Conservation (phyloP, 306 rosid genomes). For the Phaseolus lunatus region DNA sequence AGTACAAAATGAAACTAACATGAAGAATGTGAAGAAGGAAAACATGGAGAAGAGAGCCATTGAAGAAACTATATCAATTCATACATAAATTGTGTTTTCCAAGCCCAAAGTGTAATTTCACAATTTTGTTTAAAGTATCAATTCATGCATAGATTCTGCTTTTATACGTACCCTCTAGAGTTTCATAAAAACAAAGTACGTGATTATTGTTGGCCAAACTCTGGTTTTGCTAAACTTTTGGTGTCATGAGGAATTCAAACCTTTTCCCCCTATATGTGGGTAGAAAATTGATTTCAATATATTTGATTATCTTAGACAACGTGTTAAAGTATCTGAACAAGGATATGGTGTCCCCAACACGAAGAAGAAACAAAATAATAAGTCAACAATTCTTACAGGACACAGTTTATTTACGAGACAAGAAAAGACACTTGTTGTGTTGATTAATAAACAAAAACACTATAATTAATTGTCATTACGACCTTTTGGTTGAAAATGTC, state of each 20-base stretch:
- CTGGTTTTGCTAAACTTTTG: neutral
- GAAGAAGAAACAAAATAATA: constrained; percentile 7
- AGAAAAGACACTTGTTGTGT: constrained; percentile 31
- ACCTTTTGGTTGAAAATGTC: constrained; percentile 28
- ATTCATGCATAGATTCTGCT: no score
- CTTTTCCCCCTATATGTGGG: neutral
- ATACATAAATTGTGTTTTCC: neutral
- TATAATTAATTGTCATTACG: neutral
- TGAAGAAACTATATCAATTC: no score
- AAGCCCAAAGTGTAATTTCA: neutral
- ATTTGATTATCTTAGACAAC: neutral
- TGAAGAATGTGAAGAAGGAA: no score
- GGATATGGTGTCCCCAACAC: constrained; percentile 26
- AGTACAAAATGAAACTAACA: no score
- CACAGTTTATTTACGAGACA: neutral
- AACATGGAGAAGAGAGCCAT: no score
- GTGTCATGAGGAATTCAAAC: neutral
- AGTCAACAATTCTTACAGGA: constrained; percentile 10
- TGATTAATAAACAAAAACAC: neutral
- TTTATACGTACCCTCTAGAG: neutral
- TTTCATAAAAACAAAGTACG: neutral
- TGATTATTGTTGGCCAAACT: neutral
- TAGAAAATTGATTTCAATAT: neutral
- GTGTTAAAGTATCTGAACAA: neutral
- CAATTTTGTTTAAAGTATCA: no score